These are phyloP conservation scores for Spathaspora passalidarum DNA, from an alignment of 805 yeast genomes.

Conservation along the genomic window DNA sequence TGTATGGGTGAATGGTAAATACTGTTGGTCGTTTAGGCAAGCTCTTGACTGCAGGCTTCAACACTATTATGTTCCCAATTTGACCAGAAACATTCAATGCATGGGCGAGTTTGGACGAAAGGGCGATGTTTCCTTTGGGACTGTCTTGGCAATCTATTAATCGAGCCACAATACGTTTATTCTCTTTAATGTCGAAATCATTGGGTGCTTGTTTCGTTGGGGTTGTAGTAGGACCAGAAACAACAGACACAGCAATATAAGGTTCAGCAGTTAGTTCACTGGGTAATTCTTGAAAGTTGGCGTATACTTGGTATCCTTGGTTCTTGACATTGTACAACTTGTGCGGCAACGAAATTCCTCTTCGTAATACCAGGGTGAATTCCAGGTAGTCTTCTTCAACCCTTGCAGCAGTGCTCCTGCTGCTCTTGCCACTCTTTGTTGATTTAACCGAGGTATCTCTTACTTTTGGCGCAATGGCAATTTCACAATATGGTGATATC, in stretches of 20 bases:
- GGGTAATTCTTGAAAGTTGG: slow-evolving; percentile 36
- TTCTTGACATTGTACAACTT: slow-evolving; percentile 21
- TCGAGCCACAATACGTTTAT: slow-evolving; percentile 49
- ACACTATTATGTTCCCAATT: slow-evolving; percentile 52
- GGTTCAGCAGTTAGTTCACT: slow-evolving; percentile 23
- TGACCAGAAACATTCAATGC: slow-evolving; percentile 51
- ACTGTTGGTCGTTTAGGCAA: slow-evolving; percentile 37
- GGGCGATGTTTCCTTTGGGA: slow-evolving; percentile 38
- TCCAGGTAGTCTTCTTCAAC: slow-evolving; percentile 21
- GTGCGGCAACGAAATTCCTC: slow-evolving; percentile 61
- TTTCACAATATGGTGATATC: slow-evolving; percentile 62
- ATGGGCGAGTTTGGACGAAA: slow-evolving; percentile 52
- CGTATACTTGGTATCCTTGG: slow-evolving; percentile 43
- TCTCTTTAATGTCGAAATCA: slow-evolving; percentile 23
- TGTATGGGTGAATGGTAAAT: slow-evolving; percentile 53
- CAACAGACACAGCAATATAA: slow-evolving; percentile 49
- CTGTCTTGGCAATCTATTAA: slow-evolving; percentile 39
- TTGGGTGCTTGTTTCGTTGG: slow-evolving; percentile 1
- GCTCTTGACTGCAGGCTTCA: slow-evolving; percentile 44
- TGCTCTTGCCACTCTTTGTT: slow-evolving; percentile 8
- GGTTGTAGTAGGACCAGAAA: slow-evolving; percentile 45
- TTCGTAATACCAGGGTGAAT: slow-evolving; percentile 39
- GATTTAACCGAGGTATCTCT: slow-evolving; percentile 23
- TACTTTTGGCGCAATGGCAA: slow-evolving; percentile 69
- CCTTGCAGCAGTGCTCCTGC: background rate